Percentiles rank a stretch among this genome's conserved stretches.
Conservation (phyloP, 176 grass and related monocot species). For the Thinopyrum elongatum region DNA sequence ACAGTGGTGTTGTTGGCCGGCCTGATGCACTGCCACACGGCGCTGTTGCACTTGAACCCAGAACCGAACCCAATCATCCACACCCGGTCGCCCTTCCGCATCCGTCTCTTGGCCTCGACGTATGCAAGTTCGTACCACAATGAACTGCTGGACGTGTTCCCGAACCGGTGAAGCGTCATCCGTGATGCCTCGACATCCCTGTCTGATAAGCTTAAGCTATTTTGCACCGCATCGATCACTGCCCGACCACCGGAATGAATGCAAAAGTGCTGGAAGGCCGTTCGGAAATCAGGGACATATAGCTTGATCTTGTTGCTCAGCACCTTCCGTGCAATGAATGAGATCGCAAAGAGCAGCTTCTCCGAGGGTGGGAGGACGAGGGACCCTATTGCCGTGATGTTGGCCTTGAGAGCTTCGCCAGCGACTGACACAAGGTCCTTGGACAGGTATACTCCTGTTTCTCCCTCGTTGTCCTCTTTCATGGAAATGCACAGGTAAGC, state of each 20-base stretch:
- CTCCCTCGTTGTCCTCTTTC: conserved; percentile 23
- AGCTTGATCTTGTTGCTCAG: neutral
- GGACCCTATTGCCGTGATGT: neutral
- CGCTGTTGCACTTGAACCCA: conserved; percentile 49
- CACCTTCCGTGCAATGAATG: neutral
- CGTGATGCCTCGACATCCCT: conserved; percentile 25
- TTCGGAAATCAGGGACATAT: conserved; percentile 42
- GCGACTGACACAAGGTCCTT: conserved; percentile 23
- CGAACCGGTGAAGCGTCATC: conserved; percentile 33
- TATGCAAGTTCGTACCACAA: conserved; percentile 44
- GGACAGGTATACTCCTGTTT: conserved; percentile 3
- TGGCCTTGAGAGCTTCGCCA: neutral
- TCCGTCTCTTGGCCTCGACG: conserved; percentile 17
- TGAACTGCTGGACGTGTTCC: conserved; percentile 45
- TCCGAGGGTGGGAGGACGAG: conserved; percentile 21
- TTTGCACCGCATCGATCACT: conserved; percentile 53
- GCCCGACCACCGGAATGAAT: conserved; percentile 65
- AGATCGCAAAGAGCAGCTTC: neutral
- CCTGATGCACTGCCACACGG: conserved; percentile 1
- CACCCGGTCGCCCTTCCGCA: neutral
- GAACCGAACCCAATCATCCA: conserved; percentile 48
- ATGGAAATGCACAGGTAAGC: conserved; percentile 11
- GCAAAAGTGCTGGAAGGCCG: conserved; percentile 83
- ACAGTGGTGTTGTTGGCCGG: neutral
- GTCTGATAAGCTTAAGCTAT: neutral